These are phyloP conservation scores for Hortaea sp. DNA, from an alignment of 2,329 filamentous ascomycete species.

Conservation along the genomic window DNA sequence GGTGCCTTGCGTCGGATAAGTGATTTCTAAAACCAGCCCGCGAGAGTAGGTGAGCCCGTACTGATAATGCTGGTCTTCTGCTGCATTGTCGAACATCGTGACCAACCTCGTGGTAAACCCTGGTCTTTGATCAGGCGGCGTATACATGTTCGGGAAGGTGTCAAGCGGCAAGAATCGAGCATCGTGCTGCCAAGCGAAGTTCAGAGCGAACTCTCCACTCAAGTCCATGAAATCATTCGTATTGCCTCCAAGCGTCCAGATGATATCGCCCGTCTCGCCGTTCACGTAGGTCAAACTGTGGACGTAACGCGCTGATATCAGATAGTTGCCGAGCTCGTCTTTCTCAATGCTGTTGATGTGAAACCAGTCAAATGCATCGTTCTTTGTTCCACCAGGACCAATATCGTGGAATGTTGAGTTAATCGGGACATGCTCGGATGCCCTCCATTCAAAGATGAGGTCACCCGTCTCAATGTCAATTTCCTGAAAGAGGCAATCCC, in stretches of 20 bases:
- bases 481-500: conserved; percentile 38
- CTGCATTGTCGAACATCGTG: conserved; percentile 45
- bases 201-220: conserved; percentile 16
- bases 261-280: conserved; percentile 31
- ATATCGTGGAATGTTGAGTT: conserved; percentile 26
- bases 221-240: conserved; percentile 28
- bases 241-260: conserved; percentile 41
- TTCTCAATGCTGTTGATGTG: conserved; percentile 44
- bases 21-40: conserved; percentile 23
- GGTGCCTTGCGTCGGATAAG: conserved; percentile 12
- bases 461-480: conserved; percentile 35
- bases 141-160: conserved; percentile 19
- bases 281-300: conserved; percentile 37
- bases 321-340: conserved; percentile 36
- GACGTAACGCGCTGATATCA: conserved; percentile 36
- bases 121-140: conserved; percentile 8
- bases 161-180: conserved; percentile 18
- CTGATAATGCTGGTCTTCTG: conserved; percentile 30
- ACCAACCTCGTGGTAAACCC: conserved; percentile 33
- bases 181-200: conserved; percentile 27
- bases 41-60: conserved; percentile 20
- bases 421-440: conserved; percentile 34
- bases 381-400: conserved; percentile 28
- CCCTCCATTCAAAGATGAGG: conserved; percentile 38
- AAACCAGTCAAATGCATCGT: conserved; percentile 42